Evolutionary conservation across 2,329 filamentous ascomycete genomes (phyloP), one percentile per base, ranked within the genome.

Genomic region (Colletotrichum karsti): DNA sequence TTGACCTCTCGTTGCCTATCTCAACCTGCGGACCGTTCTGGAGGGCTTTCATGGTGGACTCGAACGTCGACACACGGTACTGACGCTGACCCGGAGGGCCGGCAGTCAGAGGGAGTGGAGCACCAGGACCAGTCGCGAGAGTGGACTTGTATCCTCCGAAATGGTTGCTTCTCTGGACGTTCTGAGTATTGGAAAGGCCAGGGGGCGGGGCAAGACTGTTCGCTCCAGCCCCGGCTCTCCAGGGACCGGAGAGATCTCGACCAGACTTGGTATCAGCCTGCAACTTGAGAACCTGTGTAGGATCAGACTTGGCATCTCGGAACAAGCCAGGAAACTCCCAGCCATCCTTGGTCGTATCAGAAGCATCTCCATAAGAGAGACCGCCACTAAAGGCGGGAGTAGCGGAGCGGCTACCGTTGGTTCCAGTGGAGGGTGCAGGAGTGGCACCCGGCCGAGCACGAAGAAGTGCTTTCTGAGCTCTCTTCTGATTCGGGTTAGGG

Each of bases 11-110:
- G 13, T 71, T 72, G 48, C 63, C 26, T 18, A 61, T 42, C 20
- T 69, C 69, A 6, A 69, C 73, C 41, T 77, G 75, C 7, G 69
- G 24, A 18, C 74, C 73, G 24, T 74, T 74, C 15, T 77, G 75
- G 33, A 78, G 73, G 33, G 77, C 73, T 62, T 77, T 81, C 64
- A 79, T 74, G 2, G 77, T 76, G 8, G 76, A 74, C 28, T 85
- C 82, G 35, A 83, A 77, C 3, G 80, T 80, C 24, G 80, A 78
- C n/a, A 83, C 77, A 20, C 79, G 83, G 70, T 82, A 83, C 63
- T 85, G 84, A 44, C 86, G 83, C 67, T 85, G 83, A 20, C 86
- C 86, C 12, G 86, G 86, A 44, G 86, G 86, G 2, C 86, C 86
- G 28, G 86, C 86, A 20, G 84, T 87, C 70, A 88, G 73, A 9